A percentile compares a stretch with the other conserved stretches of the same genome.
These are phyloP conservation scores for Craspedostauros australis DNA, from an alignment of 108 stramenopile genomes.

Conservation along the genomic window DNA sequence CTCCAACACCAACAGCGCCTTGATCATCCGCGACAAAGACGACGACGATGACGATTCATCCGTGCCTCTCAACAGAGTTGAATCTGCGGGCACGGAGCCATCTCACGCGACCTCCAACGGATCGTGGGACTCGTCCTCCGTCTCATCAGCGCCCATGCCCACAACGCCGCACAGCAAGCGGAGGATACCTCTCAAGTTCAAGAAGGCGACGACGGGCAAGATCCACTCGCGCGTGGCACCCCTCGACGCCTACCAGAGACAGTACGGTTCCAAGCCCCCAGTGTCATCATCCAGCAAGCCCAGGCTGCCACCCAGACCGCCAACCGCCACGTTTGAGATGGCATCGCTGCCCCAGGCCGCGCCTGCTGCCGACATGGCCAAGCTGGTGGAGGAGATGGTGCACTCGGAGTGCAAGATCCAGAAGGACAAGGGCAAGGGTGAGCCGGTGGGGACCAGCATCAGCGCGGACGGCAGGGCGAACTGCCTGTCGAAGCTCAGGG, in stretches of 20 bases:
- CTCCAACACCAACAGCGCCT: background rate
- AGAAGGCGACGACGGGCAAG: background rate
- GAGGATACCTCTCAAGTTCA: background rate
- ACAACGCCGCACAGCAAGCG: background rate
- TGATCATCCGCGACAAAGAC: background rate
- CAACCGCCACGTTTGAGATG: background rate
- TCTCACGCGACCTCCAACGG: background rate
- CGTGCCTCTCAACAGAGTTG: background rate
- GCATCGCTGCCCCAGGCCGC: constrained; percentile 8
- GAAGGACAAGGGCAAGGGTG: constrained; percentile 60
- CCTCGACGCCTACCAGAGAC: constrained; percentile 19
- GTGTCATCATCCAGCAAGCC: background rate
- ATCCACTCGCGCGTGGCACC: background rate
- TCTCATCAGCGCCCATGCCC: too few species aligned
- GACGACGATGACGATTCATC: background rate
- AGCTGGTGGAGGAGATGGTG: too few species aligned
- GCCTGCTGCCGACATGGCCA: too few species aligned
- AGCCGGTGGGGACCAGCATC: constrained; percentile 21
- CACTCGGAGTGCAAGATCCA: constrained; percentile 37
- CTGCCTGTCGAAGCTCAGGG: constrained; percentile 37
- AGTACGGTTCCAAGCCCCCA: constrained; percentile 10
- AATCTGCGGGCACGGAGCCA: background rate
- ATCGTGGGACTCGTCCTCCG: too few species aligned
- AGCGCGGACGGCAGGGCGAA: constrained; percentile 27
- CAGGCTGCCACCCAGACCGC: background rate